Evolutionary conservation across 83 land plant genomes (phyloP), one percentile per base, ranked within the genome.

Genomic region (Isoetes engelmannii): DNA sequence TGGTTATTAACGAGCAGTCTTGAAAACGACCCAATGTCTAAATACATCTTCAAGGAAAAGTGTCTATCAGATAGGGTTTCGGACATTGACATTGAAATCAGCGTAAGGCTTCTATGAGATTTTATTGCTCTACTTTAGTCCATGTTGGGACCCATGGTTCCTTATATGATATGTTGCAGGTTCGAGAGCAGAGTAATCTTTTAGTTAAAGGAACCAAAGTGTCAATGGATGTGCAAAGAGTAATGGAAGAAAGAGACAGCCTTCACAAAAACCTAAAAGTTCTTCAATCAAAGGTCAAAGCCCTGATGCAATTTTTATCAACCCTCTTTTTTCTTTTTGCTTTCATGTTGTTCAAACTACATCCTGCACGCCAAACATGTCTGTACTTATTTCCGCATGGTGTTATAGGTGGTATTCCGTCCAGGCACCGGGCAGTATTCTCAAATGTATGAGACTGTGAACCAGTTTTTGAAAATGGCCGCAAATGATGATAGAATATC

Each of bases 1-100:
- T 57, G 48, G 51, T 48, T 74, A 43, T 44, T 79, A 4, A 18
- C 74, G 44, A 68, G 72, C 47, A 51, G 46, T 55, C 61, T 56
- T 45, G 78, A 56, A 0, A 45, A 63, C 58, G 81, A 79, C 61
- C 81, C 81, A 47, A 70, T 64, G 17, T 73, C 78, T 0, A 79
- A 79, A 19, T 74, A 79, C 61, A 54, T 59, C 46, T 54, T 62
- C 18, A 63, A 64, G 37, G 43, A 65, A 69, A 45, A 42, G 37
- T 56, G 54, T 28, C 42, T 74, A 10, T 46, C 28, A 8, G 49
- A 70, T 0, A 42, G 49, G n/a, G 66, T 61, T 17, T 17, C 67
- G 2, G 65, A 65, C 9, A 41, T 72, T 48, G 68, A 64, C 37
- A 43, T 79, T 44, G 78, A 79, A 21, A 70, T 79, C 15, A 55